Base-by-base conservation (phyloP, 2,329 filamentous ascomycete species). In the Zasmidium angulare region DNA sequence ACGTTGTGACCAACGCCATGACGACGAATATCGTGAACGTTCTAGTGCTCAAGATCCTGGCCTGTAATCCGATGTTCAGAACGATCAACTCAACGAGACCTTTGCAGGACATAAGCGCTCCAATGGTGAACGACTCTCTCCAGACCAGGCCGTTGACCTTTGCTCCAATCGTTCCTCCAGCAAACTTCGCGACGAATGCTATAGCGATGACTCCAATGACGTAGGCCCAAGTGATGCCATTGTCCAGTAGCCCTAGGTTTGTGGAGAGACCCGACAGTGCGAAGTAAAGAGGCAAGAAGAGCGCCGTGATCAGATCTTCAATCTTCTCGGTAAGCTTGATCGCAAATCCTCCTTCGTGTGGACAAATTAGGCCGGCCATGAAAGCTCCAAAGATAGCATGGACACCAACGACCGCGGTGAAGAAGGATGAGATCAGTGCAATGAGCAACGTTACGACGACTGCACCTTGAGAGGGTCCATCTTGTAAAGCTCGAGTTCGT, bases 361-460 rank as follows among this genome's bases (percentile, higher is more conserved):
- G 93, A 66, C 92, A 92, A 58, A 98, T 95, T 23, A 98, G 75
- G 1, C 93, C 93, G 46, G 93, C 85, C 59, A 97, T 81, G 72
- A 98, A 98, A 2, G 89, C 92, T 46, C 93, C 93, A 69, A 98
- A 98, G 71, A 98, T 97, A 57, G 93, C 86, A 73, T 98, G 93
- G 1, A 97, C 87, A 50, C 93, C 93, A 70, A 98, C 96, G 60
- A 95, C 89, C 57, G 88, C 86, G 0, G 92, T 96, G 71, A 96
- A 96, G 80, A 93, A 96, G 3, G 92, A 83, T 0, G 91, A 95
- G 0, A 84, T 81, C 17, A 98, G 81, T 0, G 89, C 88, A 54
- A 97, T 81, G 26, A 97, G 78, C 2, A 97, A 77, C 0, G 93
- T 97, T 26, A 97, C 76, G 12, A 89, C 87, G 46, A 97, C 89